These are phyloP conservation scores for Aureobasidium mangrovei DNA, from an alignment of 2,329 filamentous ascomycete genomes.

Conservation along the genomic window DNA sequence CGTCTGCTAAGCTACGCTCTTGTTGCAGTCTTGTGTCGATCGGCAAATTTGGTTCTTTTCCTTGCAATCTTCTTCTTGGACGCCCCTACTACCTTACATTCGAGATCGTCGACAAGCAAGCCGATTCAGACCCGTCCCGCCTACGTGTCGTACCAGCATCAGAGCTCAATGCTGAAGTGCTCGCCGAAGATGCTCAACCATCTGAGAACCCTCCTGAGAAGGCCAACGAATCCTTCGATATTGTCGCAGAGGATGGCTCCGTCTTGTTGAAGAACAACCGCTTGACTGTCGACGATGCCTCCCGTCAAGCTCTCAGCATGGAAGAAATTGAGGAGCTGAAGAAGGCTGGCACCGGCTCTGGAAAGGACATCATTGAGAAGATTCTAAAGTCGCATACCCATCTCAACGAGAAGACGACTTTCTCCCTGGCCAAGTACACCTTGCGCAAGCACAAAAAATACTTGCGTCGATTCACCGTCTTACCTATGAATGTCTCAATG, in stretches of 20 bases:
- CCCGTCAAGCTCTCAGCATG: constrained; percentile 65
- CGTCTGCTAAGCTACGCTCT: background rate
- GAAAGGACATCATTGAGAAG: constrained; percentile 86
- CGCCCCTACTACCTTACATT: constrained; percentile 87
- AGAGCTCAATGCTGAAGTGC: constrained; percentile 72
- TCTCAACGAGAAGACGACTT: constrained; percentile 88
- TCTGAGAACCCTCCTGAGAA: constrained; percentile 13
- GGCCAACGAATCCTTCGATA: constrained; percentile 33
- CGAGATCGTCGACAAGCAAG: constrained; percentile 67
- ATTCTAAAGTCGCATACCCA: constrained; percentile 82
- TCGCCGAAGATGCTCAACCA: constrained; percentile 49
- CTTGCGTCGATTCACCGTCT: constrained; percentile 72
- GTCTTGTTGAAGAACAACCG: constrained; percentile 53
- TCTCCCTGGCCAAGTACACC: constrained; percentile 92
- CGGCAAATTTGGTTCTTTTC: constrained; percentile 87
- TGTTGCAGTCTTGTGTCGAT: constrained; percentile 53
- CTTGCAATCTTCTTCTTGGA: constrained; percentile 80
- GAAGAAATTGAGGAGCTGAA: constrained; percentile 65
- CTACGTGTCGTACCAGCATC: constrained; percentile 70
- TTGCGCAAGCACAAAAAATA: constrained; percentile 91
- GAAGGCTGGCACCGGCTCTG: constrained; percentile 64
- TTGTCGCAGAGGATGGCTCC: constrained; percentile 40
- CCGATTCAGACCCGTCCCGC: constrained; percentile 51
- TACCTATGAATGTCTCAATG: constrained; percentile 71
- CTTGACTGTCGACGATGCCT: constrained; percentile 53